Evolutionary conservation across 129 eudicot genomes (phyloP).

Genomic region (Dittrichia graveolens): DNA sequence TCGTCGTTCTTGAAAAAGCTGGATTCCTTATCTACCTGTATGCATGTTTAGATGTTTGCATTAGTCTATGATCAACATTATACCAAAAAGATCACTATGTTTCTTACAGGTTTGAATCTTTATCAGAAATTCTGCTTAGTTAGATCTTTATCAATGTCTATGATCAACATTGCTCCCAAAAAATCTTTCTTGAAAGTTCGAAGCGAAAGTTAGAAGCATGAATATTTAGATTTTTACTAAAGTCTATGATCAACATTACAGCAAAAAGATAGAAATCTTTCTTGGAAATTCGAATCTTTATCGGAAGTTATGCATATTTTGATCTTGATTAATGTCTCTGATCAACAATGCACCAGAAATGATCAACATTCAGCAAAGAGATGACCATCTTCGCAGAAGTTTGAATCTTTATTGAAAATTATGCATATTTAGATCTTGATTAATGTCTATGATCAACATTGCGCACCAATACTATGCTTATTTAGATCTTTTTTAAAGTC

Average conservation of each 20-base stretch:
- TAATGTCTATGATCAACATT: not conserved
- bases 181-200: not conserved
- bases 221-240: too few relatives aligned
- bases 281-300: not conserved
- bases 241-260: too few relatives aligned
- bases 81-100: not conserved
- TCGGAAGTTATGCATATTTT: not conserved
- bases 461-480: too few relatives aligned
- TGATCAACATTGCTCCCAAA: not conserved
- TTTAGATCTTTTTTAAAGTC: too few relatives aligned
- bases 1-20: not conserved
- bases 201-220: too few relatives aligned
- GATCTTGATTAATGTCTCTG: too few relatives aligned
- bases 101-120: not conserved
- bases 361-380: too few relatives aligned
- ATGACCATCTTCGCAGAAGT: not conserved
- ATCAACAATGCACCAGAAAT: too few relatives aligned
- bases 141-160: not conserved
- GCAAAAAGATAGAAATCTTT: too few relatives aligned
- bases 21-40: not conserved
- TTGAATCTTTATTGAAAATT: not conserved
- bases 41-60: not conserved
- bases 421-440: not conserved
- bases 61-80: not conserved
- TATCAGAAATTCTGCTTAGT: not conserved